Conservation (phyloP, 1,139 yeast species). For the Suhomyces panamericanus region DNA sequence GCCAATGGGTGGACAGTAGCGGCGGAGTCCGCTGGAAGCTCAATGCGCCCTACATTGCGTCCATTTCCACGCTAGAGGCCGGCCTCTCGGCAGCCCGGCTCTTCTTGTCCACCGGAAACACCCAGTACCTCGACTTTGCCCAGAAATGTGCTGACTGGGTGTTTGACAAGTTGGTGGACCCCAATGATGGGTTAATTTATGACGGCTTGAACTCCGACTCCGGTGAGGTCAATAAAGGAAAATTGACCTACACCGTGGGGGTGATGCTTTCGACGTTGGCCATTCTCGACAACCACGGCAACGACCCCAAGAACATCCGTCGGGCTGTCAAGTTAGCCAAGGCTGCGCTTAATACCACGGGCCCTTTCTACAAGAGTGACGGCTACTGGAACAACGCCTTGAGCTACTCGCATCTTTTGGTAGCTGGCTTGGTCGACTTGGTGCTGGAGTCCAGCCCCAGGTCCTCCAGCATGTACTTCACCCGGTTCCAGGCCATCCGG, state of each 20-base stretch:
- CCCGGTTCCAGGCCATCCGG: slow-evolving; percentile 13
- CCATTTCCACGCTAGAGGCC: slow-evolving; percentile 18
- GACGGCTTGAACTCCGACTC: slow-evolving; percentile 14
- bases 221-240: slow-evolving; percentile 15
- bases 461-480: slow-evolving; percentile 7
- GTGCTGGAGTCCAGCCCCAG: slow-evolving; percentile 5
- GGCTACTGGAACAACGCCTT: slow-evolving; percentile 19
- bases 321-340: slow-evolving; percentile 15
- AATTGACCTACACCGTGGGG: slow-evolving; percentile 20
- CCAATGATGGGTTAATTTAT: slow-evolving; percentile 15
- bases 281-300: slow-evolving; percentile 12
- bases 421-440: slow-evolving; percentile 16
- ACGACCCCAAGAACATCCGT: slow-evolving; percentile 6
- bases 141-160: slow-evolving; percentile 14
- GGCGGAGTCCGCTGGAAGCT: slow-evolving; percentile 18
- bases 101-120: slow-evolving; percentile 11
- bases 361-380: slow-evolving; percentile 14
- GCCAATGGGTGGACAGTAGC: slow-evolving; percentile 12
- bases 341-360: slow-evolving; percentile 14
- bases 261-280: slow-evolving; percentile 14
- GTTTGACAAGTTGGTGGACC: slow-evolving; percentile 12
- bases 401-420: slow-evolving; percentile 16
- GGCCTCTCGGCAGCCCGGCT: slow-evolving; percentile 17
- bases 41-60: slow-evolving; percentile 15
- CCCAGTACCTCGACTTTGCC: slow-evolving; percentile 11